Evolutionary conservation across 345 rosid species (phyloP).

Genomic region (Hibiscus tridactylites): DNA sequence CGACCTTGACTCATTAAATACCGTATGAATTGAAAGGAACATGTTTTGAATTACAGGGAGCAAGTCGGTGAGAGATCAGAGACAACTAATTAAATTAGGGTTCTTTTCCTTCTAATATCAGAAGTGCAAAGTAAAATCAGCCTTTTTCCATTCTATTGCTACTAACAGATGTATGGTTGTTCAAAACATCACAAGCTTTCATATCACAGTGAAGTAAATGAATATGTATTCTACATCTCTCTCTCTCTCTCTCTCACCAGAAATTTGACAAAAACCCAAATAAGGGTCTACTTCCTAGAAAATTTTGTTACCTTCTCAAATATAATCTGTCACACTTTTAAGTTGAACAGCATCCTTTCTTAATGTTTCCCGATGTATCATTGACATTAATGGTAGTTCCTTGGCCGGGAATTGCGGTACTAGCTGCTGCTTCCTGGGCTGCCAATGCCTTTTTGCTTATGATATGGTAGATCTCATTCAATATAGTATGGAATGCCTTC

Average conservation of each 20-base stretch:
- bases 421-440: not conserved
- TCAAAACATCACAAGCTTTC: slow-evolving; percentile 19
- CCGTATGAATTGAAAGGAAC: not conserved
- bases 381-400: not conserved
- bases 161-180: not conserved
- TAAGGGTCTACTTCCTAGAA: not conserved
- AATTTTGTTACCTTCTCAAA: not conserved
- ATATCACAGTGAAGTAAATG: not conserved
- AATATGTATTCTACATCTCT: not conserved
- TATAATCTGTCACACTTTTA: not conserved
- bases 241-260: not conserved
- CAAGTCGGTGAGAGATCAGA: not conserved
- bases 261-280: not conserved
- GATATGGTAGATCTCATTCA: not conserved
- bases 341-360: not conserved
- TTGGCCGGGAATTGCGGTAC: not conserved
- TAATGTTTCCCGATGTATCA: not conserved
- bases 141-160: not conserved
- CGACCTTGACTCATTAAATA: not conserved
- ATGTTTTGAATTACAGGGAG: not conserved
- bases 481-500: not conserved
- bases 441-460: not conserved
- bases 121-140: slow-evolving; percentile 4
- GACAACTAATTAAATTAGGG: not conserved
- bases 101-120: not conserved